Evolutionary conservation across 192 early-diverging fungal genomes (phyloP).

Genomic region (Gamsiella multidivaricata): DNA sequence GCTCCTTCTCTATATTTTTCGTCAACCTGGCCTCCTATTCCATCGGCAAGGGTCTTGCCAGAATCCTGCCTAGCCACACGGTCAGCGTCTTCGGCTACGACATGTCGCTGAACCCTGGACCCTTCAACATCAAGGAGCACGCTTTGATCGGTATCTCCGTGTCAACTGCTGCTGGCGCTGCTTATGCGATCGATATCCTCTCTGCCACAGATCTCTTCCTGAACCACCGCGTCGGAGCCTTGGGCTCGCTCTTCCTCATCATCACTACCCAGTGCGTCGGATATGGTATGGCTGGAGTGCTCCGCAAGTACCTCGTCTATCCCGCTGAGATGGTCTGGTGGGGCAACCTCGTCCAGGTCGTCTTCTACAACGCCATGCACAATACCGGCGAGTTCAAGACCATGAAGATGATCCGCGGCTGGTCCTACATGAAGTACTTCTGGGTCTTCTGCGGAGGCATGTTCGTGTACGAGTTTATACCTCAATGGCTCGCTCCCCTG

Average conservation of each 20-base stretch:
- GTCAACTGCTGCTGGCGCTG: slow-evolving; percentile 55
- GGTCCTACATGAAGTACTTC: slow-evolving; percentile 52
- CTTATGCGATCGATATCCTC: slow-evolving; percentile 59
- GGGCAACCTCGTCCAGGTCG: slow-evolving; percentile 66
- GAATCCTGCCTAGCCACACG: slow-evolving; percentile 1
- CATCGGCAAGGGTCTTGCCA: slow-evolving; percentile 38
- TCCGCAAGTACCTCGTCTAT: slow-evolving; percentile 78
- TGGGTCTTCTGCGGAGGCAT: slow-evolving; percentile 46
- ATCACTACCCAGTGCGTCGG: slow-evolving; percentile 43
- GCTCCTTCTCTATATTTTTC: slow-evolving; percentile 42
- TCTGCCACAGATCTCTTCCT: slow-evolving; percentile 36
- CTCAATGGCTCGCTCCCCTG: slow-evolving; percentile 29
- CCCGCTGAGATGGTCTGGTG: slow-evolving; percentile 93
- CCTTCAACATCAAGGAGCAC: slow-evolving; percentile 77
- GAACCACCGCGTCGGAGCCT: slow-evolving; percentile 7
- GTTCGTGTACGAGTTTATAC: slow-evolving; percentile 63
- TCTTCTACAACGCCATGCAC: slow-evolving; percentile 59
- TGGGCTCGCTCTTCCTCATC: slow-evolving; percentile 29
- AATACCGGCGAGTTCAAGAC: slow-evolving; percentile 29
- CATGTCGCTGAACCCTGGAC: slow-evolving; percentile 38
- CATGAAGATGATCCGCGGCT: slow-evolving; percentile 7
- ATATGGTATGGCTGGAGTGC: slow-evolving; percentile 43
- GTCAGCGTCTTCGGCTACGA: slow-evolving; percentile 2
- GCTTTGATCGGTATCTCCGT: slow-evolving; percentile 68
- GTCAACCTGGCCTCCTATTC: slow-evolving; percentile 46